Conservation (phyloP, 345 rosid genomes). For the Adansonia digitata region DNA sequence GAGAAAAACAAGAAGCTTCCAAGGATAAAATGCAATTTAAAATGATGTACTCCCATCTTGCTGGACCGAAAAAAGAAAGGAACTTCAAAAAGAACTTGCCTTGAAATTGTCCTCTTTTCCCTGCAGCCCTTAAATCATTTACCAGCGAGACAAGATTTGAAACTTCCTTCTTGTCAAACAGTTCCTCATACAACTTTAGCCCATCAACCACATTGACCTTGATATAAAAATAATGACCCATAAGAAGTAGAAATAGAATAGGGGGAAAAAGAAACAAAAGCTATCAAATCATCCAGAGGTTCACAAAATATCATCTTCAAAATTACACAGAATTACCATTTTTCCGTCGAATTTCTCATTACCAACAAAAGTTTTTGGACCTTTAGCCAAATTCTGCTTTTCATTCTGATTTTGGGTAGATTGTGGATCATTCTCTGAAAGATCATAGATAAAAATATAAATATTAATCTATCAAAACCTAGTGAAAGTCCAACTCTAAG, state of each 20-base stretch:
- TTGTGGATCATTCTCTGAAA: constrained; percentile 43
- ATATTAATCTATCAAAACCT: background rate
- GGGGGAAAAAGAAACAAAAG: background rate
- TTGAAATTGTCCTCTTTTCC: constrained; percentile 73
- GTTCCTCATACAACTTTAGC: constrained; percentile 59
- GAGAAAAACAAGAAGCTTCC: background rate
- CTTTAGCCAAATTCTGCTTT: constrained; percentile 35
- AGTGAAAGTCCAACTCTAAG: background rate
- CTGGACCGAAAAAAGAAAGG: background rate
- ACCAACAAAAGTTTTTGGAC: constrained; percentile 54
- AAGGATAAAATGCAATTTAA: background rate
- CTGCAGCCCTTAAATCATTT: constrained; percentile 62
- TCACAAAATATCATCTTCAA: constrained; percentile 6
- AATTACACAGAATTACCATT: constrained; percentile 40
- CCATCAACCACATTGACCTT: constrained; percentile 97
- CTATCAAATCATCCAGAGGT: background rate
- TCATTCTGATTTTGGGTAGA: constrained; percentile 34
- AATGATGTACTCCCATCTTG: background rate
- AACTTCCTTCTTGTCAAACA: constrained; percentile 52
- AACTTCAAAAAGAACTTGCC: constrained; percentile 46
- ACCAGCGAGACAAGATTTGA: constrained; percentile 63
- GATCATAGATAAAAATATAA: constrained; percentile 11
- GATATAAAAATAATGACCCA: constrained; percentile 12
- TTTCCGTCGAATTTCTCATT: constrained; percentile 66
- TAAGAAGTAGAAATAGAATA: background rate